phyloP scores from a whole-genome alignment of 306 rosid genomes.

The Heteromeles arbutifolia region DNA sequence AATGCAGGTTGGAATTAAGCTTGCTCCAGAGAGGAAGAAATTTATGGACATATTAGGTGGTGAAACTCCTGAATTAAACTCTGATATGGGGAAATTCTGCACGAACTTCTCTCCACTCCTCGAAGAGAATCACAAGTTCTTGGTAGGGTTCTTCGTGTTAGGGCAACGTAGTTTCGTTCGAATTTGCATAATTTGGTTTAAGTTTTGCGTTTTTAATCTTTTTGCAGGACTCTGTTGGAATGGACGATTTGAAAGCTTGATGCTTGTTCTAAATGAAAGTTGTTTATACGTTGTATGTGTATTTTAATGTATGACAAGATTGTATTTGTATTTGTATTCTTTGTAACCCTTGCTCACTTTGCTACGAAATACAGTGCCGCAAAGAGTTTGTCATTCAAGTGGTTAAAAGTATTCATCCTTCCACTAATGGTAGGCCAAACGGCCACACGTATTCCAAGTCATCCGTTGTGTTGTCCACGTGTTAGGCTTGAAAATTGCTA shows the following conservation, averaged over 20 bases:
- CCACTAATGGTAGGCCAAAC: too few relatives aligned
- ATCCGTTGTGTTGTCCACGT: too few relatives aligned
- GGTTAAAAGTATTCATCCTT: background rate
- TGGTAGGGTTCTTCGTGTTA: slow-evolving; percentile 25
- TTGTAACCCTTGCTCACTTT: background rate
- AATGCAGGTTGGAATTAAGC: slow-evolving; percentile 61
- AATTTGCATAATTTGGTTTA: background rate
- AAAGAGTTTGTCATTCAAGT: background rate
- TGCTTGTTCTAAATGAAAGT: background rate
- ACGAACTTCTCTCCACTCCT: slow-evolving; percentile 41
- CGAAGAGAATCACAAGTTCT: slow-evolving; percentile 56
- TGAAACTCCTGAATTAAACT: slow-evolving; percentile 32
- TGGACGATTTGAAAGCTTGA: slow-evolving; percentile 14
- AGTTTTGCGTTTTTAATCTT: background rate
- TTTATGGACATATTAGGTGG: slow-evolving; percentile 63
- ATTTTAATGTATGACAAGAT: background rate
- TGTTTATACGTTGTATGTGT: background rate
- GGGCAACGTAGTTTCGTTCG: background rate
- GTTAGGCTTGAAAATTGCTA: too few relatives aligned
- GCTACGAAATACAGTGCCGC: background rate
- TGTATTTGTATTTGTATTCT: background rate
- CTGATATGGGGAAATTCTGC: slow-evolving; percentile 48
- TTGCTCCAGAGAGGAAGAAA: slow-evolving; percentile 66
- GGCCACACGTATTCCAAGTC: too few relatives aligned
- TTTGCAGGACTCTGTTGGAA: slow-evolving; percentile 17